These are phyloP conservation scores for Solanum chilense DNA, from an alignment of 257 asterid genomes.

Conservation along the genomic window DNA sequence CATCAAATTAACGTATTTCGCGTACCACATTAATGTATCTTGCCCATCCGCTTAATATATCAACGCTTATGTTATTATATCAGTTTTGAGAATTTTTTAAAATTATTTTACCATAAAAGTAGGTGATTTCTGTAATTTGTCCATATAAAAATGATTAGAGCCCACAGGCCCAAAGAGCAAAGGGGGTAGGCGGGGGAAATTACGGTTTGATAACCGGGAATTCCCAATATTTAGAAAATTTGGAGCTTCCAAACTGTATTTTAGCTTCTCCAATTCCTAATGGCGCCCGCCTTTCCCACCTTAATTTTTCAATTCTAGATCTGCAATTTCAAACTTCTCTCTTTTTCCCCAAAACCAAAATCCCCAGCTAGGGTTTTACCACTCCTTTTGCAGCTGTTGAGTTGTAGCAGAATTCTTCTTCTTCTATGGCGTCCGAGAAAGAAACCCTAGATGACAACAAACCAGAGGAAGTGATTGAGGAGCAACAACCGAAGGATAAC, in stretches of 20 bases:
- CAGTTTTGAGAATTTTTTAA: too few species aligned
- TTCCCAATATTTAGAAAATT: not conserved
- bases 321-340: not conserved
- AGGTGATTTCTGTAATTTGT: too few species aligned
- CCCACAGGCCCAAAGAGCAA: not conserved
- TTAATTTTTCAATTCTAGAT: not conserved
- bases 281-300: not conserved
- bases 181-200: not conserved
- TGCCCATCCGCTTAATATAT: rapidly evolving
- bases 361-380: not conserved
- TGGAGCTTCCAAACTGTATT: not conserved
- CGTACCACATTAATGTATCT: too few species aligned
- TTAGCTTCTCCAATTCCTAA: not conserved
- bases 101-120: too few species aligned
- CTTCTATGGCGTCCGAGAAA: slow-evolving; percentile 34
- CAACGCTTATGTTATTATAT: rapidly evolving
- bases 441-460: slow-evolving; percentile 22
- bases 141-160: too few species aligned
- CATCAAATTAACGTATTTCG: too few species aligned
- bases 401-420: not conserved
- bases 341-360: not conserved
- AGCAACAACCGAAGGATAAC: not conserved
- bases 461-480: slow-evolving; percentile 8
- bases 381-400: not conserved
- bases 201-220: not conserved